Evolutionary conservation across 164 flowering plant species (phyloP).

Genomic region (Cinnamomum micranthum): DNA sequence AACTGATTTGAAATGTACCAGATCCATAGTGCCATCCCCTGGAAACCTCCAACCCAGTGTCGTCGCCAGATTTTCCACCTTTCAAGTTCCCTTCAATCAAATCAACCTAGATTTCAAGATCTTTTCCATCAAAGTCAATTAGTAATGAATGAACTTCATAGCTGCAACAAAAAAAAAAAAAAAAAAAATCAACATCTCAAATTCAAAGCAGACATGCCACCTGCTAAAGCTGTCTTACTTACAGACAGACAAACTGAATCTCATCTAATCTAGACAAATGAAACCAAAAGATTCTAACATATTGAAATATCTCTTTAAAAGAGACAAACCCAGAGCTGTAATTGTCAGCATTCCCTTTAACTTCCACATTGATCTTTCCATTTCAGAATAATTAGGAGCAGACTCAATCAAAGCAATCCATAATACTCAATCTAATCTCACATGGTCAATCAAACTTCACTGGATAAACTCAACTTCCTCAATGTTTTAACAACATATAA

Average conservation of each 20-base stretch:
- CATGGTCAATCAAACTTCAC: too few relatives aligned
- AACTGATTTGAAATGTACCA: constrained; percentile 29
- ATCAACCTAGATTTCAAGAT: neutral
- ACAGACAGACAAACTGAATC: neutral
- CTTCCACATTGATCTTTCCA: neutral
- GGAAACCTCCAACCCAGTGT: constrained; percentile 60
- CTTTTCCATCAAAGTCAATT: neutral
- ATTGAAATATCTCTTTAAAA: neutral
- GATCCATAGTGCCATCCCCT: constrained; percentile 49
- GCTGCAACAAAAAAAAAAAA: too few relatives aligned
- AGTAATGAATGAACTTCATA: neutral
- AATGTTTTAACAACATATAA: too few relatives aligned
- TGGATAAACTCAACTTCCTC: too few relatives aligned
- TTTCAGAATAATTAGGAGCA: too few relatives aligned
- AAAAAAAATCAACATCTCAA: neutral
- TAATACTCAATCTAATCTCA: neutral
- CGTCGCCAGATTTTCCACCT: constrained; percentile 55
- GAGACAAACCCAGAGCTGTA: neutral
- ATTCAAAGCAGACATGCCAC: neutral
- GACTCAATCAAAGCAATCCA: neutral
- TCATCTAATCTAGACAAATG: too few relatives aligned
- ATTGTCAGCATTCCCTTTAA: neutral
- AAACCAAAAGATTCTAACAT: too few relatives aligned
- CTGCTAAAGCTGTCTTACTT: neutral
- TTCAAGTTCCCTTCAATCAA: constrained; percentile 11